phyloP scores from a whole-genome alignment of 2,329 filamentous ascomycete species.

The Nigrograna mackinnonii region DNA sequence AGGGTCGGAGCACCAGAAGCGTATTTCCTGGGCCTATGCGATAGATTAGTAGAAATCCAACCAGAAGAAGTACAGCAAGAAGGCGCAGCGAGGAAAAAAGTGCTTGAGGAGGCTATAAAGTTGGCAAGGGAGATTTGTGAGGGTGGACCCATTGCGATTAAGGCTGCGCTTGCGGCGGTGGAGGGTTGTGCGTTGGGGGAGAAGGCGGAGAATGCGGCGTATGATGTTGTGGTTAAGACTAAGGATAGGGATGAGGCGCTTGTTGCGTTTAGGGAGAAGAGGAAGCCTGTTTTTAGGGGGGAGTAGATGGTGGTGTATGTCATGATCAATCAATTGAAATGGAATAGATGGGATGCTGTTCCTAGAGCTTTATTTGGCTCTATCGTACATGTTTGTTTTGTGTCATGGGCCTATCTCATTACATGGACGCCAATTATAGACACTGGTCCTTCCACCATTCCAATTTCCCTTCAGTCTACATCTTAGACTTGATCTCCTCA shows the following conservation, averaged over 20 bases:
- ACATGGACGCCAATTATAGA: too few relatives aligned
- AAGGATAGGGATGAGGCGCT: slow-evolving; percentile 89
- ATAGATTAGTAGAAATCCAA: slow-evolving; percentile 82
- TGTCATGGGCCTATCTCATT: too few relatives aligned
- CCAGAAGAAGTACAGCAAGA: slow-evolving; percentile 56
- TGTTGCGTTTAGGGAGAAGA: slow-evolving; percentile 79
- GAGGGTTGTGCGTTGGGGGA: slow-evolving; percentile 67
- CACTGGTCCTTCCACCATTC: too few relatives aligned
- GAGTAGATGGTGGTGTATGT: slow-evolving; percentile 23
- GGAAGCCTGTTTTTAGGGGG: slow-evolving; percentile 69
- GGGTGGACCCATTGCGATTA: slow-evolving; percentile 82
- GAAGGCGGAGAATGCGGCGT: slow-evolving; percentile 83
- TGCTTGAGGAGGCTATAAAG: slow-evolving; percentile 74
- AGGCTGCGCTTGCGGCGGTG: slow-evolving; percentile 79
- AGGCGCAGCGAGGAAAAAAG: slow-evolving; percentile 66
- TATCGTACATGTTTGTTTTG: too few relatives aligned
- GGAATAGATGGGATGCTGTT: too few relatives aligned
- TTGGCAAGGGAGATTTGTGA: slow-evolving; percentile 86
- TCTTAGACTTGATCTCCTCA: slow-evolving; percentile 87
- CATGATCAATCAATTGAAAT: not conserved
- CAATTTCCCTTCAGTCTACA: too few relatives aligned
- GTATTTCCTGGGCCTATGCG: slow-evolving; percentile 87
- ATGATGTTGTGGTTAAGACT: slow-evolving; percentile 79
- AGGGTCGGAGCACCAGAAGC: slow-evolving; percentile 81
- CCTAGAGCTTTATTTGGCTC: too few relatives aligned